phyloP scores from a whole-genome alignment of 1,139 yeast genomes.

The Geotrichum bryndzae region DNA sequence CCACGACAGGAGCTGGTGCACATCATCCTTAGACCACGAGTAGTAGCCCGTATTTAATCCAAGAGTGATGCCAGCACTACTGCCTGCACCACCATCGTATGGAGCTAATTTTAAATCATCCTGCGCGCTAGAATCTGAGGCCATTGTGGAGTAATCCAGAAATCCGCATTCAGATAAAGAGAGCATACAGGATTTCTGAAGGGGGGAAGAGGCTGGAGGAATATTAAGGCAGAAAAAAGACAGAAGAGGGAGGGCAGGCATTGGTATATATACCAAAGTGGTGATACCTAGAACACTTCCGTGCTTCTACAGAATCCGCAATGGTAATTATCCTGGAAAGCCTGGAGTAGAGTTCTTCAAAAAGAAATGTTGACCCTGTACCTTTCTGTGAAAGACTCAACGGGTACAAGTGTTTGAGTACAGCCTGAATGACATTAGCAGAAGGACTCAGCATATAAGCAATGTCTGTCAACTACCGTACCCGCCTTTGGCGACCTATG shows the following conservation, averaged over 20 bases:
- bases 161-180: background rate
- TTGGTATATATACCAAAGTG: background rate
- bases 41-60: slow-evolving; percentile 8
- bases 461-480: background rate
- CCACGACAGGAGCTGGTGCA: slow-evolving; percentile 4
- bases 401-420: background rate
- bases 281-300: background rate
- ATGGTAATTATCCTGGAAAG: background rate
- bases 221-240: background rate
- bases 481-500: background rate
- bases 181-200: background rate
- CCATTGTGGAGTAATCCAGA: background rate
- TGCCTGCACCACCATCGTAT: background rate
- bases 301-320: background rate
- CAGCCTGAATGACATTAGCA: background rate
- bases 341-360: background rate
- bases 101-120: background rate
- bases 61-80: background rate
- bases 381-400: background rate
- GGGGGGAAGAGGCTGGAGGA: background rate
- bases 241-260: background rate
- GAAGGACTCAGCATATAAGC: background rate
- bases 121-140: slow-evolving; percentile 3
- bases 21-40: slow-evolving; percentile 14
- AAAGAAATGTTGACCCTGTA: background rate